Evolutionary conservation across 768 basidiomycete species (phyloP), one percentile per base, ranked within the genome.

Genomic region (Leccinum variicolor): DNA sequence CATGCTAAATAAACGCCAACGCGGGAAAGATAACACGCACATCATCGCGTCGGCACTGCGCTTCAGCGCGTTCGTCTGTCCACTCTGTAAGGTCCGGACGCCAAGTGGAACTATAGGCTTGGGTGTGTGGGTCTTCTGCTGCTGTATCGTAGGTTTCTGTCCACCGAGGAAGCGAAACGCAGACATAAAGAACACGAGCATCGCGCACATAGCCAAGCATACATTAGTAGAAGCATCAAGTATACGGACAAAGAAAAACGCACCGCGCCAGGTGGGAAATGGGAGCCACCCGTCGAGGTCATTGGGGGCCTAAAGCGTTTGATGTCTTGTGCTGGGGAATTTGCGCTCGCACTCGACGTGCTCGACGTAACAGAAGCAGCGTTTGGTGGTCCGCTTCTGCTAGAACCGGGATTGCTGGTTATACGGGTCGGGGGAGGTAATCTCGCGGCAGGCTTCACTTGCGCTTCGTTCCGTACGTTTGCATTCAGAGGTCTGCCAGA

Each of bases 261-360:
- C 61, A 82, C 83, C 70, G 76, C 68, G 23, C 77, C 79, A 50
- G 77, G 69, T 0, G 80, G 79, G 55, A 79, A 78, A 63, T 81
- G 74, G 62, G 80, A 84, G 2, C 80, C 81, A 26, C 82, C 82
- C 57, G 76, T 70, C 2, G 80, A 75, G 23, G 75, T 1, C 11
- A 25, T 17, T 13, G 6, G 6, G 13, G 52, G 48, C 3, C 48
- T 49, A 6, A 11, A 9, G 1, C 13, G 59, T 47, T 45, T 59
- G 43, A 39, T 1, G 4, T 54, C 55, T 10, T 50, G 58, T 4
- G 15, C 48, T 23, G 50, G 3, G 6, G 50, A 26, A 3, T 52
- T 54, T 45, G 49, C 6, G 9, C 31, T 29, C 9, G 33, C 14
- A 7, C 54, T 53, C 28, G 65, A 28, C 23, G 54, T 54, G 26